Conservation (phyloP, 257 asterid species). For the Salvia rosmarinus region DNA sequence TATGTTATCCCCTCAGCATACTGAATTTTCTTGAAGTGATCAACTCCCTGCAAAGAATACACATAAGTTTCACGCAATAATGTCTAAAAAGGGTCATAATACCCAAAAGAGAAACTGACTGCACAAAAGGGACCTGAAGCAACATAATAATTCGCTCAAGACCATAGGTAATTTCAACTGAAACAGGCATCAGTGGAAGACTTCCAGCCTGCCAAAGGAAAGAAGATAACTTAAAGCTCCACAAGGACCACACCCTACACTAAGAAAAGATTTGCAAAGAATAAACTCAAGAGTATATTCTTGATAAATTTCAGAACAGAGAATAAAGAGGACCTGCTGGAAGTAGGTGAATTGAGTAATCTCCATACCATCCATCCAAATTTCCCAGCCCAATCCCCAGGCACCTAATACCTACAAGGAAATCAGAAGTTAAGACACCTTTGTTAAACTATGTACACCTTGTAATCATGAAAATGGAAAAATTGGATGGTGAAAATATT, state of each 20-base stretch:
- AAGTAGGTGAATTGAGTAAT: constrained; percentile 98
- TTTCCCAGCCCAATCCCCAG: constrained; percentile 99
- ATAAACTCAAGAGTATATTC: constrained; percentile 23
- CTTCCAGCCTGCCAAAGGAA: constrained; percentile 80
- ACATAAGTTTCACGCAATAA: constrained; percentile 32
- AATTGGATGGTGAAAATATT: background rate
- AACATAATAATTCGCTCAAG: constrained; percentile 96
- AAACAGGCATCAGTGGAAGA: constrained; percentile 80
- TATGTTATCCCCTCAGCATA: constrained; percentile 97
- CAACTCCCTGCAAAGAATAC: constrained; percentile 79
- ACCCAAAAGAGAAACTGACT: constrained; percentile 29
- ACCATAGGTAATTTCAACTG: constrained; percentile 97
- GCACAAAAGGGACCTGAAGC: constrained; percentile 76
- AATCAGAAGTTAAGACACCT: constrained; percentile 33
- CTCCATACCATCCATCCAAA: constrained; percentile 99
- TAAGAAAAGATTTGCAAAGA: constrained; percentile 18
- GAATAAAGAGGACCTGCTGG: constrained; percentile 74
- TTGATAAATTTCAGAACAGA: constrained; percentile 25
- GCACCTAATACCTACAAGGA: constrained; percentile 94
- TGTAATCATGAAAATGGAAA: background rate
- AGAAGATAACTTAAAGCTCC: constrained; percentile 27
- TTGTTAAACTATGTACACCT: constrained; percentile 24
- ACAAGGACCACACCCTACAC: constrained; percentile 21
- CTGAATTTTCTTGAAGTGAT: constrained; percentile 93
- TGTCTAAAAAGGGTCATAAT: constrained; percentile 19